Evolutionary conservation across 306 rosid species (phyloP).

Genomic region (Rubus parviflorus): DNA sequence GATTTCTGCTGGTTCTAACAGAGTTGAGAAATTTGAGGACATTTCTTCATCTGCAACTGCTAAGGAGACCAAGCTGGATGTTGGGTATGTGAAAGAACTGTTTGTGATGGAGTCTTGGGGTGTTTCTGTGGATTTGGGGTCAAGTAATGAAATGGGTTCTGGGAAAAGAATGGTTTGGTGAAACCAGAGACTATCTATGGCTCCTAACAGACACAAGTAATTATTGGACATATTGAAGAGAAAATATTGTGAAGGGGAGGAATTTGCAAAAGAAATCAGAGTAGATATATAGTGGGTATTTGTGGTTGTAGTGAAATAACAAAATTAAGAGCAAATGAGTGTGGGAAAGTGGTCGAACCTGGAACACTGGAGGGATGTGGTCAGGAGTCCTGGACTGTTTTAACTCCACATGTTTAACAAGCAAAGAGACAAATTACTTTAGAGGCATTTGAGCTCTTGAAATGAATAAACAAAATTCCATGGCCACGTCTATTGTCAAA

Average conservation of each 20-base stretch:
- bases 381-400: conserved; percentile 34
- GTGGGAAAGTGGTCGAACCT: conserved; percentile 37
- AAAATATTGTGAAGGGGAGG: conserved; percentile 17
- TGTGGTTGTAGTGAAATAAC: conserved; percentile 32
- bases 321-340: conserved; percentile 31
- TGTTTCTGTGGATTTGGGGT: conserved; percentile 24
- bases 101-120: conserved; percentile 15
- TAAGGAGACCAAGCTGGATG: conserved; percentile 37
- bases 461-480: not conserved
- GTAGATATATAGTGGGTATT: conserved; percentile 8
- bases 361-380: conserved; percentile 46
- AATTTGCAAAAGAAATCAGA: conserved; percentile 18
- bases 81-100: conserved; percentile 38
- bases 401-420: conserved; percentile 27
- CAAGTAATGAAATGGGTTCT: conserved; percentile 34
- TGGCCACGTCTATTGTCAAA: not conserved
- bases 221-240: conserved; percentile 42
- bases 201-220: conserved; percentile 39
- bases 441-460: not conserved
- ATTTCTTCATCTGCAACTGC: conserved; percentile 37
- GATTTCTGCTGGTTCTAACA: conserved; percentile 24
- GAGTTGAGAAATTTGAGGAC: conserved; percentile 40
- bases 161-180: conserved; percentile 62
- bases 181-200: conserved; percentile 85
- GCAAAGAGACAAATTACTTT: conserved; percentile 31